Percentiles rank a stretch among this genome's conserved stretches.
Evolutionary conservation across 176 grass and related monocot genomes (phyloP).

Genomic region (Avena insularis): DNA sequence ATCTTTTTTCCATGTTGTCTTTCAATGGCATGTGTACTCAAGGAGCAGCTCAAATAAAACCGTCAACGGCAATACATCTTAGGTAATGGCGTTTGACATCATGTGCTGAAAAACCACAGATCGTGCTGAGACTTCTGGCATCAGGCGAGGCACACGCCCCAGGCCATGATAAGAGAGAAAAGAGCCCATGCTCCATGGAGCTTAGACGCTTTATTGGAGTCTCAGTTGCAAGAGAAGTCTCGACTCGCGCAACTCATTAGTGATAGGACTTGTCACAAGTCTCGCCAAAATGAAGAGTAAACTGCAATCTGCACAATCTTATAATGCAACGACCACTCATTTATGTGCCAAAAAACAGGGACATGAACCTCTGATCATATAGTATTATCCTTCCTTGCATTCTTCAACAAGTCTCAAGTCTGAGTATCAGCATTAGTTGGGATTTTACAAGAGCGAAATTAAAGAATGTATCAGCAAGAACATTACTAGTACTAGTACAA

Average conservation of each 20-base stretch:
- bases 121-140: not conserved
- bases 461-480: not conserved
- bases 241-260: no score
- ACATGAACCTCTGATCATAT: not conserved
- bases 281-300: not conserved
- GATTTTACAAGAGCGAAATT: conserved; percentile 24
- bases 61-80: not conserved
- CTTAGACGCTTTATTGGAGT: not conserved
- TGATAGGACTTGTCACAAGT: not conserved
- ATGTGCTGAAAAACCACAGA: not conserved
- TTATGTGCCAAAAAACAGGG: not conserved
- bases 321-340: not conserved
- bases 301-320: not conserved
- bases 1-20: not conserved
- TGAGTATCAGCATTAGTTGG: not conserved
- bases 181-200: not conserved
- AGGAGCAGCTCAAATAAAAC: not conserved
- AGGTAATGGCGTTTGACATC: not conserved
- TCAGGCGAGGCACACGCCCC: not conserved
- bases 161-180: not conserved
- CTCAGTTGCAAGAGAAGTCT: no score
- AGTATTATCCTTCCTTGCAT: not conserved
- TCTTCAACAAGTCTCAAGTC: not conserved
- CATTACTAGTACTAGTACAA: no score
- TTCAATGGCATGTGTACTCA: not conserved